phyloP scores from a whole-genome alignment of 2,329 filamentous ascomycete genomes.

The Tothia fuscella region DNA sequence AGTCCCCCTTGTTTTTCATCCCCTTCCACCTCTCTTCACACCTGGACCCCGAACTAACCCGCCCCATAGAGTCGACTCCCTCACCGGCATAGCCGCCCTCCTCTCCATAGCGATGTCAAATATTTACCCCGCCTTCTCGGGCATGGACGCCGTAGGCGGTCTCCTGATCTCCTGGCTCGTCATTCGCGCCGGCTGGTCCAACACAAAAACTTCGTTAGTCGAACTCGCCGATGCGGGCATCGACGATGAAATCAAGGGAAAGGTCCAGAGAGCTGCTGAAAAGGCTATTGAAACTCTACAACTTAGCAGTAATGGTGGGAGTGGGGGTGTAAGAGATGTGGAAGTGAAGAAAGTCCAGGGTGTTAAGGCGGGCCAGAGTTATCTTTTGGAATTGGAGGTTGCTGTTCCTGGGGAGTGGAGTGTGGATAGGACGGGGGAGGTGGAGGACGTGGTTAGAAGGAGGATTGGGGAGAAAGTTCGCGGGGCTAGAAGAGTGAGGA shows the following conservation, averaged over 20 bases:
- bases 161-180: conserved; percentile 89
- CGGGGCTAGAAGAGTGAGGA: conserved; percentile 70
- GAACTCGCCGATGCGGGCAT: conserved; percentile 88
- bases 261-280: conserved; percentile 52
- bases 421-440: conserved; percentile 52
- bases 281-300: conserved; percentile 20
- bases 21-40: no score
- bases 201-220: conserved; percentile 68
- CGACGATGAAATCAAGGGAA: conserved; percentile 68
- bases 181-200: conserved; percentile 76
- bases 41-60: no score
- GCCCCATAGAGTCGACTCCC: conserved; percentile 88
- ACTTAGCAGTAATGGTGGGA: conserved; percentile 41
- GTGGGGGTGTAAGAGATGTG: no score
- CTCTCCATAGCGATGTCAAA: conserved; percentile 84
- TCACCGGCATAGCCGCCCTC: conserved; percentile 88
- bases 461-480: conserved; percentile 65
- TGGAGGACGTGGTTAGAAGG: conserved; percentile 65
- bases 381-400: conserved; percentile 80
- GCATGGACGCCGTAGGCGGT: conserved; percentile 90
- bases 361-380: conserved; percentile 93
- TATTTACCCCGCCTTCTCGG: conserved; percentile 69
- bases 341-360: conserved; percentile 72
- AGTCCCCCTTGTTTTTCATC: no score
- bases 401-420: conserved; percentile 68